Evolutionary conservation across 192 early-diverging fungal genomes (phyloP), one percentile per base, ranked within the genome.

Genomic region (Backusella mclennaniae): DNA sequence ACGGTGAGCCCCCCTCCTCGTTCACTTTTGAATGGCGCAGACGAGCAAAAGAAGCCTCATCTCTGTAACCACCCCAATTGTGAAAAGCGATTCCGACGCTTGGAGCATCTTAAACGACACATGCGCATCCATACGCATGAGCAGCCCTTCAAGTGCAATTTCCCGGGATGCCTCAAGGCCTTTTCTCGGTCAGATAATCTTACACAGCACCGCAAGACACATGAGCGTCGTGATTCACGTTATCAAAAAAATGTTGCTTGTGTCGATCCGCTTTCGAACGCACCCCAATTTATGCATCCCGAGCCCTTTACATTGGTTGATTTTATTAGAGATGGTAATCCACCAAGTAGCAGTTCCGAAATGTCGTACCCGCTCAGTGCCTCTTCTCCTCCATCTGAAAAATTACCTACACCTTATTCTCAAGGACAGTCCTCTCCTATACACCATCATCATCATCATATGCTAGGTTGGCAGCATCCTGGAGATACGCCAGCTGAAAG

Each of bases 21-120:
- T 39, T 69, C 68, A 4, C 35, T 69, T 39, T 17, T 74, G 17
- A 53, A 74, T 66, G 36, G 9, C 15, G 15, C 36, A 38, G 66
- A 71, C 9, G 23, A 71, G 17, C 67, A 71, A 71, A 71, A 80
- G 38, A 77, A 82, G 35, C 79, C 80, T 6, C 79, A 84, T 69
- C 69, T 75, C 1, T 84, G 82, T 66, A 77, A 41, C 19, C 74
- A 78, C 63, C 68, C 76, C 7, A 49, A 80, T 26, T 90, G 89
- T 44, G 80, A 80, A 8, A 81, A 85, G 67, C 75, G 85, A 23
- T 95, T 95, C 77, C 93, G 94, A 80, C 91, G 93, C 38, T 87
- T 88, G 68, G 93, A 94, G 75, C 94, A 95, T 72, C 85, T 95
- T 15, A 89, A 91, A 72, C 84, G 94, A 23, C 93, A 96, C 81